Evolutionary conservation across 371 early-diverging fungal species (phyloP).

Genomic region (Pancytospora philotis): DNA sequence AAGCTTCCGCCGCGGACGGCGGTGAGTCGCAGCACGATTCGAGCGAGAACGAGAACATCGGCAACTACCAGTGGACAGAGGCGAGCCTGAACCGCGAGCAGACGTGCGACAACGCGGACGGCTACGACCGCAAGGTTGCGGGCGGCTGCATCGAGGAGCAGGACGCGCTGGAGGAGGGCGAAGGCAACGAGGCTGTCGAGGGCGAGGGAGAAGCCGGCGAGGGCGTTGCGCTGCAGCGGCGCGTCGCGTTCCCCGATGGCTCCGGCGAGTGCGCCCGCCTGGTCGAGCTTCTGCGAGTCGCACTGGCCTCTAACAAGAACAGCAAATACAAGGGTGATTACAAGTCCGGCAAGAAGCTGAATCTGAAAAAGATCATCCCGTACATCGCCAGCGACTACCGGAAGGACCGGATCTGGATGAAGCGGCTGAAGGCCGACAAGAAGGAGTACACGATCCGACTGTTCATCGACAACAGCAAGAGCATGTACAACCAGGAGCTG

Average conservation of each 20-base stretch:
- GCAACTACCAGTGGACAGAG: constrained; percentile 41
- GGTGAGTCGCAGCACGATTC: background rate
- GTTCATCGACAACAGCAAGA: constrained; percentile 90
- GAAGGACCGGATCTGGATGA: constrained; percentile 98
- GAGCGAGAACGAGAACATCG: constrained; percentile 10
- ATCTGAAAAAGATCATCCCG: constrained; percentile 95
- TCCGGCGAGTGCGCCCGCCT: constrained; percentile 33
- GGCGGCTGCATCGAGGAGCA: constrained; percentile 32
- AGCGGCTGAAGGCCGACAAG: constrained; percentile 86
- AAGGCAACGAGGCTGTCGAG: constrained; percentile 44
- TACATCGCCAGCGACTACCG: constrained; percentile 94
- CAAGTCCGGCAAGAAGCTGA: constrained; percentile 91
- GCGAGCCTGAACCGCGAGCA: constrained; percentile 39
- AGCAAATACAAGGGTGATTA: constrained; percentile 93
- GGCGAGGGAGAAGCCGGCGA: constrained; percentile 39
- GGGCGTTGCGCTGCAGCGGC: constrained; percentile 10
- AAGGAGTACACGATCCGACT: constrained; percentile 91
- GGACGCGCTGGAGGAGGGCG: constrained; percentile 40
- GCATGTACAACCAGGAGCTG: constrained; percentile 65
- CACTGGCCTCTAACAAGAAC: constrained; percentile 86
- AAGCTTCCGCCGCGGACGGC: background rate
- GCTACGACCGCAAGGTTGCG: constrained; percentile 51
- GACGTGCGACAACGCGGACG: constrained; percentile 37
- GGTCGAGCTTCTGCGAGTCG: constrained; percentile 71
- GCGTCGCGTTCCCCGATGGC: background rate